Conservation (phyloP, 495 filamentous ascomycete genomes). For the Aspergillus diversus region DNA sequence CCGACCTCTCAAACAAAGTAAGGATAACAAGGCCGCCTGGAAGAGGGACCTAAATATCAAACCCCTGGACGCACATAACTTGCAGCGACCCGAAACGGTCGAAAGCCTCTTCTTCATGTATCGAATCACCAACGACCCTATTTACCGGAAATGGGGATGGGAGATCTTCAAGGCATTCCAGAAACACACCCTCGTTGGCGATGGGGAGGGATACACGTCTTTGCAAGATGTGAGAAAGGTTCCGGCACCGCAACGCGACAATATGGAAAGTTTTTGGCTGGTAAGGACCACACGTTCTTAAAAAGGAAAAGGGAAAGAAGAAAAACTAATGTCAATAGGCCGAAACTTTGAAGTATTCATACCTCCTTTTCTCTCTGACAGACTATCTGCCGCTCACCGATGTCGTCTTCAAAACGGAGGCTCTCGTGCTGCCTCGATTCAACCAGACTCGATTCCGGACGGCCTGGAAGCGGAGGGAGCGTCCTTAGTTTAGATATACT, state of each 20-base stretch:
- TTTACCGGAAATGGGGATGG: conserved; percentile 96
- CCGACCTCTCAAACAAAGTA: conserved; percentile 20
- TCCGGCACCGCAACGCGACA: conserved; percentile 68
- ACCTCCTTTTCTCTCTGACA: conserved; percentile 84
- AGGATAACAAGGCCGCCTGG: conserved; percentile 49
- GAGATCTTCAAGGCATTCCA: conserved; percentile 93
- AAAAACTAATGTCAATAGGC: conserved; percentile 42
- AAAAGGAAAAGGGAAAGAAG: no score
- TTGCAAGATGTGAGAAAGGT: conserved; percentile 38
- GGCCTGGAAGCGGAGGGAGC: conserved; percentile 62
- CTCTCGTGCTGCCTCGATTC: conserved; percentile 87
- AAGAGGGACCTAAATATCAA: conserved; percentile 78
- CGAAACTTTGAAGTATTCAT: conserved; percentile 97
- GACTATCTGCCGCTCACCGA: conserved; percentile 83
- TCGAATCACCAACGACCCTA: conserved; percentile 88
- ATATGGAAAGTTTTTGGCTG: conserved; percentile 97
- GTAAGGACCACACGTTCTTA: conserved; percentile 8
- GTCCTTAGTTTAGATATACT: not conserved
- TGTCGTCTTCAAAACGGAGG: conserved; percentile 93
- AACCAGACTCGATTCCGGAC: conserved; percentile 78
- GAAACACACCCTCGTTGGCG: conserved; percentile 70
- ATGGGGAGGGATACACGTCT: conserved; percentile 48
- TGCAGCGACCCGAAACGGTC: conserved; percentile 92
- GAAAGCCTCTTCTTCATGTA: conserved; percentile 98
- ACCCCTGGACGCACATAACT: conserved; percentile 76